A percentile compares a stretch with the other conserved stretches of the same genome.
Conservation (phyloP, 169 alveolate species). For the Sarcocystis neurona region DNA sequence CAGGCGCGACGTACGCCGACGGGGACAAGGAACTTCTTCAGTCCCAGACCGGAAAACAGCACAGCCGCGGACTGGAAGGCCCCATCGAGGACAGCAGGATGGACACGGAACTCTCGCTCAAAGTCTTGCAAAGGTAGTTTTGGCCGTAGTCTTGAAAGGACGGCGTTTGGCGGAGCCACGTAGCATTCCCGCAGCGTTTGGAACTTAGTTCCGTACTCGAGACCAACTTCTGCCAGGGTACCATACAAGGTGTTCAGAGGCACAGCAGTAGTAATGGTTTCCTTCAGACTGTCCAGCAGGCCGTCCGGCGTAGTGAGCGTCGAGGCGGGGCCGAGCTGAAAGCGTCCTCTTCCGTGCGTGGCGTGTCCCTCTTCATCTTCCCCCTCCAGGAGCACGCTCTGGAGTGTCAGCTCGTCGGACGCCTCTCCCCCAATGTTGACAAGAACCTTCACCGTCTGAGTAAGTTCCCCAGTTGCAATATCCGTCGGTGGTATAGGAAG, state of each 20-base stretch:
- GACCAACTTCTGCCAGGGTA: constrained; percentile 59
- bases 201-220: constrained; percentile 69
- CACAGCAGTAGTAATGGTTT: constrained; percentile 16
- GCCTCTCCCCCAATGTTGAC: not conserved
- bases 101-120: constrained; percentile 70
- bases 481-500: constrained; percentile 13
- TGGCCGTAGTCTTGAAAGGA: constrained; percentile 35
- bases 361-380: constrained; percentile 7
- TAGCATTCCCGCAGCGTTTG: constrained; percentile 62
- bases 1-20: constrained; percentile 62
- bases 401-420: constrained; percentile 4
- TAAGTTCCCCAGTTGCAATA: not conserved
- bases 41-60: constrained; percentile 11
- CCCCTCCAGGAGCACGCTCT: constrained; percentile 23
- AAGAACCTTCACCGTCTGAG: constrained; percentile 1
- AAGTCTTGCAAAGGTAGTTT: constrained; percentile 61
- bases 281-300: not conserved
- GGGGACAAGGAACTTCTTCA: constrained; percentile 70
- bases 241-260: constrained; percentile 54
- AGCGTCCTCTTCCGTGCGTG: constrained; percentile 31
- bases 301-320: constrained; percentile 21
- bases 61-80: constrained; percentile 54
- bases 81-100: constrained; percentile 69
- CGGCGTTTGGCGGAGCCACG: constrained; percentile 26
- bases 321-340: constrained; percentile 27